phyloP scores from a whole-genome alignment of 257 asterid genomes.

The Hygrophila difformis region DNA sequence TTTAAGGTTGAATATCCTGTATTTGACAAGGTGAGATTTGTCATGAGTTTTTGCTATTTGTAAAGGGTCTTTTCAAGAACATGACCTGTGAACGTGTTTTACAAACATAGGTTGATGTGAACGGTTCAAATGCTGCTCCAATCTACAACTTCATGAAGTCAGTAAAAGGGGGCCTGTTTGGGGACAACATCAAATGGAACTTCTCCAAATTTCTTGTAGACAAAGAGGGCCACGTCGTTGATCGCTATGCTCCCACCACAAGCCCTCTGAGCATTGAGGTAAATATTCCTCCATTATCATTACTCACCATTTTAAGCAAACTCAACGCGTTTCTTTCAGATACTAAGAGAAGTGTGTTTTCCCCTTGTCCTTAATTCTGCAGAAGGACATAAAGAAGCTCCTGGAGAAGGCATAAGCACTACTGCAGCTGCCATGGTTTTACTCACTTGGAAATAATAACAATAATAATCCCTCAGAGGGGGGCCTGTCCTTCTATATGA shows the following conservation, averaged over 20 bases:
- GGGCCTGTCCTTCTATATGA: too few species aligned
- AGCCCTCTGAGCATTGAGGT: conserved; percentile 75
- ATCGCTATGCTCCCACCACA: conserved; percentile 77
- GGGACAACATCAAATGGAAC: conserved; percentile 86
- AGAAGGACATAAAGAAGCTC: too few species aligned
- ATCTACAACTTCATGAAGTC: conserved; percentile 69
- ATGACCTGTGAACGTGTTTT: conserved; percentile 2
- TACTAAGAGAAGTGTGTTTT: too few species aligned
- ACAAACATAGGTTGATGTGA: conserved; percentile 58
- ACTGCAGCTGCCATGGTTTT: too few species aligned
- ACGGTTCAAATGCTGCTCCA: conserved; percentile 60
- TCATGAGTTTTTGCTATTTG: background rate
- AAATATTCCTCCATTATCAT: too few species aligned
- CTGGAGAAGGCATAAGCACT: too few species aligned
- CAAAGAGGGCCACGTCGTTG: conserved; percentile 56
- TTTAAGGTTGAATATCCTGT: conserved; percentile 93
- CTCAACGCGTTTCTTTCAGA: too few species aligned
- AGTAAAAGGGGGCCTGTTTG: conserved; percentile 75
- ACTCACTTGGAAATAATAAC: too few species aligned
- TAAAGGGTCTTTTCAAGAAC: too few species aligned
- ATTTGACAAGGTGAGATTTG: conserved; percentile 54
- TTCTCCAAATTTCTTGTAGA: conserved; percentile 77
- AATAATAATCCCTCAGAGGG: too few species aligned
- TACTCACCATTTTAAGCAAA: too few species aligned
- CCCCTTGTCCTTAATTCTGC: too few species aligned